phyloP scores from a whole-genome alignment of 2,329 filamentous ascomycete genomes.

The Ophiostoma sp. region DNA sequence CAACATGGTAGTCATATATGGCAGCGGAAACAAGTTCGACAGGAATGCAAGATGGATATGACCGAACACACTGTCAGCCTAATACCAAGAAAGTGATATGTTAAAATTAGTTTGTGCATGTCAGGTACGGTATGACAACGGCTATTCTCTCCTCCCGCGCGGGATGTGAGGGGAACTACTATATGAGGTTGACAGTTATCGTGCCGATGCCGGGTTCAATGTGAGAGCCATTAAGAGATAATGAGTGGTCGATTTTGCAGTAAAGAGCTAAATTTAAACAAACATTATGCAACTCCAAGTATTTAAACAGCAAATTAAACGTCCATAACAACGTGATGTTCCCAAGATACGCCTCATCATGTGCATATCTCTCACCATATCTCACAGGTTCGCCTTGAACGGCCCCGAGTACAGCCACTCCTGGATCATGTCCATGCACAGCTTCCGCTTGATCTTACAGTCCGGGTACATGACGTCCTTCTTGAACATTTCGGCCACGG shows the following conservation, averaged over 20 bases:
- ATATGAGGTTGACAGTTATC: not conserved
- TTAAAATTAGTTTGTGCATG: not conserved
- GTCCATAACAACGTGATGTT: not conserved
- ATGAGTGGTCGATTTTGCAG: too few species aligned
- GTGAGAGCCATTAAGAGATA: not conserved
- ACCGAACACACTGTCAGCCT: not conserved
- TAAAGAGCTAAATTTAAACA: too few species aligned
- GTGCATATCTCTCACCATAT: not conserved
- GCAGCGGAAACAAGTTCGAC: not conserved
- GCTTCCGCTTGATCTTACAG: conserved; percentile 33
- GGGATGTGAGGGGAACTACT: not conserved
- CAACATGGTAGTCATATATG: not conserved
- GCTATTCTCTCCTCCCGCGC: not conserved
- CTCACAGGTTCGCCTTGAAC: conserved; percentile 18
- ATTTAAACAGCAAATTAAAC: not conserved
- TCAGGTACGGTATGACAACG: not conserved
- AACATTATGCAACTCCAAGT: not conserved
- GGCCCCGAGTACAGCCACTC: conserved; percentile 33
- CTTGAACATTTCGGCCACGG: conserved; percentile 30
- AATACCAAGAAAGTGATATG: not conserved
- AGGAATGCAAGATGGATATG: not conserved
- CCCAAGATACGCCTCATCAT: not conserved
- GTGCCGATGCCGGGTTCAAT: not conserved
- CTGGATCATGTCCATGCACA: conserved; percentile 31
- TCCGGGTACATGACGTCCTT: conserved; percentile 36